Base-by-base conservation (phyloP, 1,139 yeast species). In the Geotrichum siamense region DNA sequence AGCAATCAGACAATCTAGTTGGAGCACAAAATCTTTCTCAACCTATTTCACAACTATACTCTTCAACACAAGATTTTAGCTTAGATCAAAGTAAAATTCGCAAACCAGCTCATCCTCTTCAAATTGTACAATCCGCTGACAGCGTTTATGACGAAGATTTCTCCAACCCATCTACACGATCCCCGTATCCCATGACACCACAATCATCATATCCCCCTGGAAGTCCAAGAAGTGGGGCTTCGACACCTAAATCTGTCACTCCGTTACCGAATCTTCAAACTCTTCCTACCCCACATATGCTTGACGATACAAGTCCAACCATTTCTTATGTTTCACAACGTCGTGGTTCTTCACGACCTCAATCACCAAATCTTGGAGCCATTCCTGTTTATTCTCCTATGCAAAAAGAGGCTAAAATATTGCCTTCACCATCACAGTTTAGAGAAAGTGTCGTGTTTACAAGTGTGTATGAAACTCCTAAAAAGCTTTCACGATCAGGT, bases 401-500 rank as follows among this genome's bases (percentile, higher is more conserved):
- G 6, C 19, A 33, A 12, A 16, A 27, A 3, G 30, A 26, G 12
- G 35, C 49, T 15, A 44, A 48, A 16, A 50, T 50, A n/a, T 42
- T 62, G 28, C 65, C 65, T n/a, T 53, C 59, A 21, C 65, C 67
- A 5, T 56, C 56, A 28, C 59, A 54, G 30, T 45, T 62, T 32
- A 54, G 65, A 20, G 50, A 55, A 39, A 55, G 60, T 43, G 57
- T 59, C 17, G 52, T 55, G 48, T 44, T 59, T 21, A 53, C 56
- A n/a, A 49, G 57, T 26, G 63, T 59, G 43, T 62, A 59, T 48
- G 56, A 59, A 8, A 64, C 64, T 2, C 61, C 60, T n/a, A 54
- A 54, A 44, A 59, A 59, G 49, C 61, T 48, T 37, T 23, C 40
- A 19, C 30, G 41, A 26, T 34, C 43, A n/a, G 26, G 20, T 9